These are phyloP conservation scores for Neobulgaria alba DNA, from an alignment of 2,329 filamentous ascomycete genomes.

Conservation along the genomic window DNA sequence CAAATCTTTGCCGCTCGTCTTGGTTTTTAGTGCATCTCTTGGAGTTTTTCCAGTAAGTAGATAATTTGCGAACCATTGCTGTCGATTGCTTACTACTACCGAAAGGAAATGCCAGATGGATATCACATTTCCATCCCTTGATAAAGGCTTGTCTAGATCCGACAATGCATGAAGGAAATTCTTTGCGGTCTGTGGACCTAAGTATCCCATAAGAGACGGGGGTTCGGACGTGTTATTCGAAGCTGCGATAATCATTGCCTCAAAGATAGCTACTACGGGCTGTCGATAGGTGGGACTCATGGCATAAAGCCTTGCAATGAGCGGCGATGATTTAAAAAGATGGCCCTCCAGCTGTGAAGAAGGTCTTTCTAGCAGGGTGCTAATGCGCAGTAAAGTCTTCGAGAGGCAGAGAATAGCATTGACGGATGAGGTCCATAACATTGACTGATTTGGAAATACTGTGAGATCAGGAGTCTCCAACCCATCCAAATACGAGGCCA, in stretches of 20 bases:
- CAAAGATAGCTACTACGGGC: constrained; percentile 60
- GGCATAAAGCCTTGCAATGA: constrained; percentile 70
- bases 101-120: constrained; percentile 81
- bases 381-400: constrained; percentile 60
- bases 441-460: constrained; percentile 46
- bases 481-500: constrained; percentile 59
- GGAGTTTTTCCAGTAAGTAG: constrained; percentile 83
- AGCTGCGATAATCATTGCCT: constrained; percentile 63
- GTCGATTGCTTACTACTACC: constrained; percentile 75
- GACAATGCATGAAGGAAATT: constrained; percentile 75
- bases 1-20: constrained; percentile 37
- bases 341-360: constrained; percentile 64
- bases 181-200: constrained; percentile 74
- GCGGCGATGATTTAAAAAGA: constrained; percentile 70
- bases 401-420: constrained; percentile 56
- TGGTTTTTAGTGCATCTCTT: constrained; percentile 58
- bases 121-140: constrained; percentile 54
- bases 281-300: constrained; percentile 56
- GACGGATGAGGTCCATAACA: constrained; percentile 54
- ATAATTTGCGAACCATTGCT: constrained; percentile 94
- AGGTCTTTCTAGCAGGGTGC: constrained; percentile 53
- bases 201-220: constrained; percentile 85
- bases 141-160: constrained; percentile 67
- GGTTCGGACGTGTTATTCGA: constrained; percentile 63
- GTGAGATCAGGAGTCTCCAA: constrained; percentile 53